Evolutionary conservation across 805 yeast genomes (phyloP), one percentile per base, ranked within the genome.

Genomic region (Cyberlindnera subsufficiens): DNA sequence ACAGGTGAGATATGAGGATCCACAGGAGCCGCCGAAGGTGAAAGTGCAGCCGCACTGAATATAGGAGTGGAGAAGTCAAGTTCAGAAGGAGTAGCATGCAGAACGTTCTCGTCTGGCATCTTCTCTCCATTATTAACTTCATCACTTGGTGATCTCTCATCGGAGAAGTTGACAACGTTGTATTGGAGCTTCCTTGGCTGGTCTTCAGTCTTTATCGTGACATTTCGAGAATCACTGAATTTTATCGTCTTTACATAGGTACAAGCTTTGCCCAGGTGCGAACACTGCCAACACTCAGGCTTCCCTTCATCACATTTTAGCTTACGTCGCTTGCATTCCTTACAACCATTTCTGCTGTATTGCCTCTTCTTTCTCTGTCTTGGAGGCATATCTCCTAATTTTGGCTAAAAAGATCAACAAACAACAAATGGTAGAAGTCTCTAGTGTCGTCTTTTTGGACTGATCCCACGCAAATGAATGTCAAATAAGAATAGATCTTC

Each of bases 271-370:
- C 61, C 59, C 14, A 67, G 42, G 29, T 60, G 61, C 1, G 59
- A 43, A 42, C 77, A 71, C 38, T 68, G 69, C 63, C 69, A 59
- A 42, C 77, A 71, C 14, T 47, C 49, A 1, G 57, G 58, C 35
- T 54, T 50, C 9, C 49, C 49, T 41, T 53, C 57, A 35, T 52
- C 63, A 35, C 59, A 58, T 46, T 55, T 71, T 42, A 67, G 54
- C 45, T 68, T 69, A 32, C 75, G 55, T 35, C 69, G 49, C 52
- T 71, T 71, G 53, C 77, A 72, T 47, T 69, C 72, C 33, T 54
- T 51, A 44, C 77, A 72, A 6, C 77, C 77, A 43, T 68, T 64
- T 38, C 74, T 56, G 22, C 73, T 67, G 48, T 72, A 71, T 40
- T 63, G 57, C 39, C 75, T 52, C 54, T 66, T 69, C 54, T 67